A percentile compares a stretch with the other conserved stretches of the same genome.
These are phyloP conservation scores for Cadophora gregata DNA, from an alignment of 2,329 filamentous ascomycete genomes.

Conservation along the genomic window DNA sequence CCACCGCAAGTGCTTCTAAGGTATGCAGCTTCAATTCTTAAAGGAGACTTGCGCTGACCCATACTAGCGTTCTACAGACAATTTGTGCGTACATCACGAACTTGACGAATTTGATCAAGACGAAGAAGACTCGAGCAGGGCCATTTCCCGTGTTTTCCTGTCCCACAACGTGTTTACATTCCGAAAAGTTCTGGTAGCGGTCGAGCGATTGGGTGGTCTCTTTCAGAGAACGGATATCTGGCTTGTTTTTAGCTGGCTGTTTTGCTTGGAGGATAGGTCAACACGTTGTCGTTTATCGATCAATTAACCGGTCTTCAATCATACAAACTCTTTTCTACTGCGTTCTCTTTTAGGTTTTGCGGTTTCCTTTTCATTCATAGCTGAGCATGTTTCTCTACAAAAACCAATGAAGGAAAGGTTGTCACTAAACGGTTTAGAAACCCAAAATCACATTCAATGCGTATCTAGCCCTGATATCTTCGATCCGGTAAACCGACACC, in stretches of 20 bases:
- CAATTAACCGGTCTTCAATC: conserved; percentile 42
- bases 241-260: conserved; percentile 41
- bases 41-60: conserved; percentile 18
- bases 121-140: conserved; percentile 41
- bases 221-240: conserved; percentile 39
- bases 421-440: not conserved
- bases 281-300: conserved; percentile 42
- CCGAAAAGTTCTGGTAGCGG: conserved; percentile 46
- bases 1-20: conserved; percentile 99
- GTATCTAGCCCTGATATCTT: not conserved
- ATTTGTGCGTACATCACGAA: conserved; percentile 44
- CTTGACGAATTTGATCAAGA: conserved; percentile 45
- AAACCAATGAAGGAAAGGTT: conserved; percentile 29
- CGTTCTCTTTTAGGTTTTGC: conserved; percentile 36
- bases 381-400: conserved; percentile 37
- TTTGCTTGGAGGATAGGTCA: conserved; percentile 42
- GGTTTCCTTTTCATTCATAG: conserved; percentile 32
- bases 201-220: conserved; percentile 43
- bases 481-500: not conserved
- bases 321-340: conserved; percentile 41
- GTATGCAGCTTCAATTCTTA: conserved; percentile 49
- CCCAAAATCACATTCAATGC: too few relatives aligned
- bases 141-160: conserved; percentile 41
- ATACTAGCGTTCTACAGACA: conserved; percentile 29
- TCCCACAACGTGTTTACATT: conserved; percentile 42